Conservation (phyloP, 768 basidiomycete species). For the Baorangia bicolor region DNA sequence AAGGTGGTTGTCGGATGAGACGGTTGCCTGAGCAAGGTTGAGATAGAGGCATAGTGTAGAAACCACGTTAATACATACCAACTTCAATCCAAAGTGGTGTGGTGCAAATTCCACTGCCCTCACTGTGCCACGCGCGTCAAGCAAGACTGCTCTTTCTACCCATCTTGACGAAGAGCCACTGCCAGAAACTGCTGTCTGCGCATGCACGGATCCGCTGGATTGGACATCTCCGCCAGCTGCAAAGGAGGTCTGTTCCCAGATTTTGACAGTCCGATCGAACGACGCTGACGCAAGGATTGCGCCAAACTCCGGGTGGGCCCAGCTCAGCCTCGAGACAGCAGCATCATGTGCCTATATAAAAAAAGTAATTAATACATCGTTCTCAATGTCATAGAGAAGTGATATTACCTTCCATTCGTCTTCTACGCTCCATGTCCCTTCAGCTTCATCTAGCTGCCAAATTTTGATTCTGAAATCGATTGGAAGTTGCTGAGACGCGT, state of each 20-base stretch:
- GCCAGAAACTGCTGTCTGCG: constrained; percentile 8
- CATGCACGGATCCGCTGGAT: constrained; percentile 21
- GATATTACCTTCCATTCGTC: constrained; percentile 89
- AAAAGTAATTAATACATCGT: not conserved
- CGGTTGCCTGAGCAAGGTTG: constrained; percentile 60
- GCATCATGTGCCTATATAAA: constrained; percentile 88
- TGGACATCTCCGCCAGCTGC: constrained; percentile 29
- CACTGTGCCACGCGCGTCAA: constrained; percentile 85
- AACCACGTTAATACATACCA: constrained; percentile 49
- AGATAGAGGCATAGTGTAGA: not conserved
- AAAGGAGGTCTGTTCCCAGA: constrained; percentile 74
- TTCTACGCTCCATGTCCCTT: constrained; percentile 73
- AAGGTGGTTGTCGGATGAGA: constrained; percentile 84
- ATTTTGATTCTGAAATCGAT: constrained; percentile 63
- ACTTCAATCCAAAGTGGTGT: constrained; percentile 81
- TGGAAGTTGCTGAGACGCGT: constrained; percentile 9
- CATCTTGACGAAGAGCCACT: constrained; percentile 50
- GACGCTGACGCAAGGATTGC: constrained; percentile 82
- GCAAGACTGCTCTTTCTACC: constrained; percentile 70
- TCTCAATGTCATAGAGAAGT: not conserved
- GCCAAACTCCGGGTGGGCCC: constrained; percentile 94
- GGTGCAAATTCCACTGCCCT: constrained; percentile 87
- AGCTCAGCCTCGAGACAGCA: constrained; percentile 76
- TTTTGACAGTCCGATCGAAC: constrained; percentile 88
- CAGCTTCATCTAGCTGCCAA: constrained; percentile 74